A percentile compares a stretch with the other conserved stretches of the same genome.
These are phyloP conservation scores for Mucor racemosus DNA, from an alignment of 371 early-diverging fungal species.

Conservation along the genomic window DNA sequence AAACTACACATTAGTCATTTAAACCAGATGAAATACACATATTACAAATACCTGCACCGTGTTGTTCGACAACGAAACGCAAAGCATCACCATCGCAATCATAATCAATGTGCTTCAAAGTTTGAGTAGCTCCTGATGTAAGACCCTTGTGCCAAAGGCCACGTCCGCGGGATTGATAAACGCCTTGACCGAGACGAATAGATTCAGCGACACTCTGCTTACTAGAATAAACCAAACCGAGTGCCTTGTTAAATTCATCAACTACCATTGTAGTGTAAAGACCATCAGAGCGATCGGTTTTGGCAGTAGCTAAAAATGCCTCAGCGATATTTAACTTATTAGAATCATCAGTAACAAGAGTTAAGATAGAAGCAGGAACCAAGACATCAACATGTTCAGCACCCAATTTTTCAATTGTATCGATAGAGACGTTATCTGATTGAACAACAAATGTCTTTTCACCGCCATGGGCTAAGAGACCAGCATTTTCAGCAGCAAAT, in stretches of 20 bases:
- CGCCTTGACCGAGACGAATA: conserved; percentile 80
- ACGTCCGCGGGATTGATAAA: conserved; percentile 89
- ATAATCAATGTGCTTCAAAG: conserved; percentile 70
- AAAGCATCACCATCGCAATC: conserved; percentile 95
- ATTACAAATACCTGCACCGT: conserved; percentile 70
- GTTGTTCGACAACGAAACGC: conserved; percentile 86
- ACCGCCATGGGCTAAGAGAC: conserved; percentile 49
- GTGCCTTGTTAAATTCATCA: conserved; percentile 84
- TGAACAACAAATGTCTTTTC: conserved; percentile 50
- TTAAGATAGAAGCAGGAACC: conserved; percentile 40
- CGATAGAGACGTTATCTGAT: conserved; percentile 31
- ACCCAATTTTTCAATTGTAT: conserved; percentile 44
- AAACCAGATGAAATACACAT: not conserved
- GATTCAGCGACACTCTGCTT: conserved; percentile 82
- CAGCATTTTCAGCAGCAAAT: conserved; percentile 26
- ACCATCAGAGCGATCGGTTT: conserved; percentile 88
- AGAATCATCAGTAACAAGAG: conserved; percentile 32
- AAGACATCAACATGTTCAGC: conserved; percentile 45
- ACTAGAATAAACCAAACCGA: conserved; percentile 95
- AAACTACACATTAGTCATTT: not conserved
- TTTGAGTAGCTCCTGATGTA: conserved; percentile 92
- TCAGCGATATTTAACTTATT: conserved; percentile 65
- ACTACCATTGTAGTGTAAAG: conserved; percentile 92
- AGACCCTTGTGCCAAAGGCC: conserved; percentile 97
- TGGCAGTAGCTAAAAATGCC: conserved; percentile 68